Percentiles rank a stretch among this genome's conserved stretches.
These are phyloP conservation scores for Agarophyton chilense DNA, from an alignment of 23 red algal genomes.

Conservation along the genomic window DNA sequence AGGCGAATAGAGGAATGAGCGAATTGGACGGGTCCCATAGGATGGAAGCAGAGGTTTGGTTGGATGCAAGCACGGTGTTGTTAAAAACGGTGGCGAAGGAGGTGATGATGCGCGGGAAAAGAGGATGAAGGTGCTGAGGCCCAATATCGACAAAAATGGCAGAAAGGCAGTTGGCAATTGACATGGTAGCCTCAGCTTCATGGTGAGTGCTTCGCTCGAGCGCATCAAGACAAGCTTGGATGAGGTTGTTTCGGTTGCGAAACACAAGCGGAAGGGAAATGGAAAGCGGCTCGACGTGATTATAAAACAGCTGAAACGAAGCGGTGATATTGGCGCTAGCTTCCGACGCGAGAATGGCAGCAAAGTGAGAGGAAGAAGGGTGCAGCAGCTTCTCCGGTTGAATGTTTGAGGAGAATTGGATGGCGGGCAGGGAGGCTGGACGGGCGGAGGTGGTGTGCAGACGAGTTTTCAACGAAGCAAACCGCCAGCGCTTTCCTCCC, in stretches of 20 bases:
- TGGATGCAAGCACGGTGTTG: slow-evolving; percentile 1
- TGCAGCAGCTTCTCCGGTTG: neutral
- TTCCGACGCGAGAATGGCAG: slow-evolving; percentile 12
- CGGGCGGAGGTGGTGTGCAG: slow-evolving; percentile 51
- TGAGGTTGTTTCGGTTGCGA: slow-evolving; percentile 38
- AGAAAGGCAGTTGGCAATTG: slow-evolving; percentile 47
- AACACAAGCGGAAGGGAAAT: slow-evolving; percentile 48
- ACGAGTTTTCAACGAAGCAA: slow-evolving; percentile 32
- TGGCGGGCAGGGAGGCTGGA: slow-evolving; percentile 35
- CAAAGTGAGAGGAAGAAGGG: slow-evolving; percentile 39
- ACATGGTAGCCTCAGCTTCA: slow-evolving; percentile 32
- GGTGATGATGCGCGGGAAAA: slow-evolving; percentile 50
- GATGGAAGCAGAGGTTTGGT: neutral
- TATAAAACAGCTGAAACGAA: slow-evolving; percentile 36
- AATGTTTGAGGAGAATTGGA: slow-evolving; percentile 5
- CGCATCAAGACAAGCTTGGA: neutral
- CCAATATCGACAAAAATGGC: slow-evolving; percentile 55
- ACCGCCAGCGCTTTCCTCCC: slow-evolving; percentile 59
- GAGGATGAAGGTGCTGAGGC: slow-evolving; percentile 38
- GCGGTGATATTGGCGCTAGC: slow-evolving; percentile 50
- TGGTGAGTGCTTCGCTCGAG: slow-evolving; percentile 21
- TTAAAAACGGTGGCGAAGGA: slow-evolving; percentile 22
- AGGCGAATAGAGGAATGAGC: slow-evolving; percentile 48
- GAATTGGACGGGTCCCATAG: slow-evolving; percentile 65
- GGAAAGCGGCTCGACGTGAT: slow-evolving; percentile 38